Conservation (phyloP, 208 protist genomes). For the Crithidia expoeki region DNA sequence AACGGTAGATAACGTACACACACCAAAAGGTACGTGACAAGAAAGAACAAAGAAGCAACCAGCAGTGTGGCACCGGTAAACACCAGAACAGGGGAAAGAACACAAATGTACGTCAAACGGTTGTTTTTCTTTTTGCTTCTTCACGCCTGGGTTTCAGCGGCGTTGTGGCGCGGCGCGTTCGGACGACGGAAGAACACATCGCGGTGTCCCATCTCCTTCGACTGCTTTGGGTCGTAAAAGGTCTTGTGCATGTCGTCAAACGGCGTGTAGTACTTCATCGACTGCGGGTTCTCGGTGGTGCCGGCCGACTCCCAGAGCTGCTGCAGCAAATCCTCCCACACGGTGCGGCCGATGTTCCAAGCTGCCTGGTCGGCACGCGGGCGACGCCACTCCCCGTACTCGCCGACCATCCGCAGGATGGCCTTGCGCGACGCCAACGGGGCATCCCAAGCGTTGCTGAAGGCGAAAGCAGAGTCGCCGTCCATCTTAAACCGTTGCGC, state of each 20-base stretch:
- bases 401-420: conserved; percentile 88
- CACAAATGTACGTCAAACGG: too few relatives aligned
- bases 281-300: conserved; percentile 86
- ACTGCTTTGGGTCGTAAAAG: conserved; percentile 86
- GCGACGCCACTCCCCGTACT: conserved; percentile 92
- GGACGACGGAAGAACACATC: conserved; percentile 89
- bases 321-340: conserved; percentile 90
- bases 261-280: conserved; percentile 93
- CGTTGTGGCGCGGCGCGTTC: conserved; percentile 85
- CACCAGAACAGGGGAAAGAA: too few relatives aligned
- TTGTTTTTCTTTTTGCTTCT: conserved; percentile 12
- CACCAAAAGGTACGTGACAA: too few relatives aligned
- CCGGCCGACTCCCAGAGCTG: conserved; percentile 86
- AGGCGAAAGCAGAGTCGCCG: conserved; percentile 83
- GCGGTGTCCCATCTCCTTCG: conserved; percentile 85
- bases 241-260: conserved; percentile 81
- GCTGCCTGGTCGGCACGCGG: conserved; percentile 74
- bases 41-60: too few relatives aligned
- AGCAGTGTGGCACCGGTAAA: too few relatives aligned
- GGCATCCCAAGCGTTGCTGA: conserved; percentile 90
- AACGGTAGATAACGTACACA: not conserved
- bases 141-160: too few relatives aligned
- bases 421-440: conserved; percentile 84
- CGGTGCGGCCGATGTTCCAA: conserved; percentile 82
- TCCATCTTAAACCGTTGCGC: conserved; percentile 93